Percentiles rank a stretch among this genome's conserved stretches.
Conservation (phyloP, 192 early-diverging fungal genomes). For the Haplosporangium gracile region DNA sequence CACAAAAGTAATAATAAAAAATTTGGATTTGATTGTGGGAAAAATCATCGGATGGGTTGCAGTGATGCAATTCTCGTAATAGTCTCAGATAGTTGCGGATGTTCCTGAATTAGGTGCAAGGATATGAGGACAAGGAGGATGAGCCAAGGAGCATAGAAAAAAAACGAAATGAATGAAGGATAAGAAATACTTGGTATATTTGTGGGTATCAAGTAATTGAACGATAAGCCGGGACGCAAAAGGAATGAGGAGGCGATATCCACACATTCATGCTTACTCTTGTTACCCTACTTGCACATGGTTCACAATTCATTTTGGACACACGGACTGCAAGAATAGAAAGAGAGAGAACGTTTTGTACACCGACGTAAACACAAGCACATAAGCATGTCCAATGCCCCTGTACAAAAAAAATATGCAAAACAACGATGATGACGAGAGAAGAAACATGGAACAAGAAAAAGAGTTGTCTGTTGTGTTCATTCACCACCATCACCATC, state of each 20-base stretch:
- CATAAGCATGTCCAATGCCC: neutral
- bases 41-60: neutral
- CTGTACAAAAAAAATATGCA: neutral
- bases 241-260: neutral
- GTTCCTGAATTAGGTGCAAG: neutral
- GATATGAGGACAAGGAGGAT: neutral
- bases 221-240: neutral
- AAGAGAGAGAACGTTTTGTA: neutral
- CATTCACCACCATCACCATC: neutral
- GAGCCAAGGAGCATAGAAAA: neutral
- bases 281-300: neutral
- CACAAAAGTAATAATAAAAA: neutral
- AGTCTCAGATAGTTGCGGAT: slow-evolving; percentile 4
- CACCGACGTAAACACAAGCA: neutral
- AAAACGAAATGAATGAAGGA: neutral
- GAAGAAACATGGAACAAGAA: neutral
- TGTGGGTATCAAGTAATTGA: neutral
- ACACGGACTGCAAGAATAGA: neutral
- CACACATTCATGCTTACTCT: neutral
- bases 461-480: neutral
- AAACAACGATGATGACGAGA: neutral
- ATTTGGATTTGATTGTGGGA: neutral
- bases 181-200: neutral
- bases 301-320: neutral
- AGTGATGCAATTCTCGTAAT: neutral